Evolutionary conservation across 305 asterid species (phyloP).

Genomic region (Lippia alba): DNA sequence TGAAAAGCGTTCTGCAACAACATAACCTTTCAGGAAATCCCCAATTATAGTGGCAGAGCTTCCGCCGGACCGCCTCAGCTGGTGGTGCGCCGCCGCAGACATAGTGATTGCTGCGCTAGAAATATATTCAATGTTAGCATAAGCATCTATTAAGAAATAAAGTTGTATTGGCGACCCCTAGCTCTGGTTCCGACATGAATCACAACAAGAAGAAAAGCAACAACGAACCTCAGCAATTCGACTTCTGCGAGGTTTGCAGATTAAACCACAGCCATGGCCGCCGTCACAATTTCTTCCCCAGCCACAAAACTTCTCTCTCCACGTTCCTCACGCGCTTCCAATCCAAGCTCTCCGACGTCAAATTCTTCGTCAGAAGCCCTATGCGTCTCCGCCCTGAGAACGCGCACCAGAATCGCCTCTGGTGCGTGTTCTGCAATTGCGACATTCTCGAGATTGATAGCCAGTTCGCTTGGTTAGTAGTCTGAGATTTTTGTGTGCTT

Average conservation of each 20-base stretch:
- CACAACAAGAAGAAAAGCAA: slow-evolving; percentile 37
- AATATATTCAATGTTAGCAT: not conserved
- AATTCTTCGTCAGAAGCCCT: slow-evolving; percentile 66
- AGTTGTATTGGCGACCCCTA: not conserved
- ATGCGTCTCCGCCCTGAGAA: slow-evolving; percentile 53
- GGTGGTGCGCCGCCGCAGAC: slow-evolving; percentile 13
- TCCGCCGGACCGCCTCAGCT: not conserved
- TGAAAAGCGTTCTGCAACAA: not conserved
- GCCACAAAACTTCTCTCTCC: slow-evolving; percentile 71
- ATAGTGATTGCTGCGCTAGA: not conserved
- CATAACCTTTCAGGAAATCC: not conserved
- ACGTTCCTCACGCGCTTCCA: slow-evolving; percentile 71
- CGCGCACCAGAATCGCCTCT: slow-evolving; percentile 59
- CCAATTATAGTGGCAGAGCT: not conserved
- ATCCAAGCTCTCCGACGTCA: slow-evolving; percentile 62
- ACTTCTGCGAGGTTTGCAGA: slow-evolving; percentile 80
- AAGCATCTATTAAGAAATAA: not conserved
- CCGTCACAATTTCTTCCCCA: slow-evolving; percentile 75
- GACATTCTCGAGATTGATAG: slow-evolving; percentile 64
- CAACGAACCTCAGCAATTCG: slow-evolving; percentile 43
- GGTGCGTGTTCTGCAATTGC: slow-evolving; percentile 80
- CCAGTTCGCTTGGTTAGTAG: slow-evolving; percentile 66
- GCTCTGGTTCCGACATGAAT: slow-evolving; percentile 26
- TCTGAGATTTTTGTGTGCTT: slow-evolving; percentile 17
- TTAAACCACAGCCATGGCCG: slow-evolving; percentile 80